Conservation (phyloP, 306 rosid genomes). For the Canavalia gladiata region DNA sequence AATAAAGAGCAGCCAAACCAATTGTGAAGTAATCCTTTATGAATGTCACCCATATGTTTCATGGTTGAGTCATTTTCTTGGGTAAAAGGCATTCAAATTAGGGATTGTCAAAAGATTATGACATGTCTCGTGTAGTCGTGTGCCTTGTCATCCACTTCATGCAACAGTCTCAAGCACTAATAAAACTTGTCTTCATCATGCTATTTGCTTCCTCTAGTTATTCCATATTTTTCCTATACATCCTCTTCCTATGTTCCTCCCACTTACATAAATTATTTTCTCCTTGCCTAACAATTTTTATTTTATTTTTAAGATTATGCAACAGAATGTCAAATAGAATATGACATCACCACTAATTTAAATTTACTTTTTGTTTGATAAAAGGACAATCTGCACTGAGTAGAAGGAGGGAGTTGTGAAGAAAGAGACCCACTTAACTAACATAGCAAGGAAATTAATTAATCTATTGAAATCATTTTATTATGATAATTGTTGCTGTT, state of each 20-base stretch:
- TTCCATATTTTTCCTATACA: neutral
- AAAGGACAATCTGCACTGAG: slow-evolving; percentile 18
- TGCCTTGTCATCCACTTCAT: slow-evolving; percentile 35
- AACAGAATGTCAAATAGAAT: neutral
- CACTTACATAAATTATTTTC: neutral
- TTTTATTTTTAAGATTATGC: neutral
- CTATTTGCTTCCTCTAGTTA: neutral
- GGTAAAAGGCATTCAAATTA: slow-evolving; percentile 28
- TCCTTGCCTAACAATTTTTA: neutral
- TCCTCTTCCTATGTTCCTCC: neutral
- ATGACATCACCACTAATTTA: neutral
- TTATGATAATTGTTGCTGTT: slow-evolving; percentile 25
- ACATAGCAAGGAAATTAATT: neutral
- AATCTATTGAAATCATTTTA: slow-evolving; percentile 26
- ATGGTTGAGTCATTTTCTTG: slow-evolving; percentile 28
- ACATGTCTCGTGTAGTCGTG: slow-evolving; percentile 21
- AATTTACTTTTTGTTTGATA: slow-evolving; percentile 8
- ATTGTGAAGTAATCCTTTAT: neutral
- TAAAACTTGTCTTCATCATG: neutral
- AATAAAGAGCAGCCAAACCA: neutral
- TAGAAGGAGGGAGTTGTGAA: slow-evolving; percentile 32
- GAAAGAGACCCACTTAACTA: slow-evolving; percentile 44
- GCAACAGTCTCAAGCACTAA: slow-evolving; percentile 43
- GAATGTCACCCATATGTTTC: neutral
- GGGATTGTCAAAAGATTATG: slow-evolving; percentile 24